phyloP scores from a whole-genome alignment of 73 alveolate species.

The Symbiodinium pilosum region DNA sequence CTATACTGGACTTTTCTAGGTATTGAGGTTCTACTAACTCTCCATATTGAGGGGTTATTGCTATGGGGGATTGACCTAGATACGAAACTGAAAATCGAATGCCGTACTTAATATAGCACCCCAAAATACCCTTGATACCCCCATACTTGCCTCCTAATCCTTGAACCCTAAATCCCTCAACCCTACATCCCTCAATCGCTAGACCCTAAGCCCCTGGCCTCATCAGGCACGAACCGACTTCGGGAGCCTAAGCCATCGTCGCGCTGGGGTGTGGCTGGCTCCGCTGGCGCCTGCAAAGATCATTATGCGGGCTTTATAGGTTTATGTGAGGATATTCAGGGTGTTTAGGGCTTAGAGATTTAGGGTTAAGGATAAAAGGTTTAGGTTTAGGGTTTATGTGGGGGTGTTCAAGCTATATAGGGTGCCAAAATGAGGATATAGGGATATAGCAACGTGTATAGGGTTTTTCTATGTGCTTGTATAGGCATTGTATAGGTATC shows the following conservation, averaged over 20 bases:
- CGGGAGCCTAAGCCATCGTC: slow-evolving; percentile 44
- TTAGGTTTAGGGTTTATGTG: neutral
- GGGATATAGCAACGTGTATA: neutral
- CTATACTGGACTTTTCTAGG: too few relatives aligned
- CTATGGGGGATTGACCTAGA: too few relatives aligned
- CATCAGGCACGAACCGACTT: slow-evolving; percentile 79
- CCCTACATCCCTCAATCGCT: too few relatives aligned
- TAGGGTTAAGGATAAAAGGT: neutral
- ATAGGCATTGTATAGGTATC: too few relatives aligned
- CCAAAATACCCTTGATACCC: too few relatives aligned
- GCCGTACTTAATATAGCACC: too few relatives aligned
- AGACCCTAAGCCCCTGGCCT: neutral
- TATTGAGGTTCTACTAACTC: too few relatives aligned
- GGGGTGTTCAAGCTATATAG: neutral
- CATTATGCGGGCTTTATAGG: neutral
- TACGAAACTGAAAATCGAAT: too few relatives aligned
- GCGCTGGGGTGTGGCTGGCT: slow-evolving; percentile 55
- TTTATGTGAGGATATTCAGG: neutral
- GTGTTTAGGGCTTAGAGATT: neutral
- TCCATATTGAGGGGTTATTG: too few relatives aligned
- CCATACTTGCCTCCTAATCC: too few relatives aligned
- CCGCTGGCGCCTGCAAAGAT: slow-evolving; percentile 54
- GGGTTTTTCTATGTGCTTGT: too few relatives aligned
- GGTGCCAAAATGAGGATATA: neutral
- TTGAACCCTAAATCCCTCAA: too few relatives aligned